Evolutionary conservation across 805 yeast species (phyloP).

Genomic region (Candida dendrica): DNA sequence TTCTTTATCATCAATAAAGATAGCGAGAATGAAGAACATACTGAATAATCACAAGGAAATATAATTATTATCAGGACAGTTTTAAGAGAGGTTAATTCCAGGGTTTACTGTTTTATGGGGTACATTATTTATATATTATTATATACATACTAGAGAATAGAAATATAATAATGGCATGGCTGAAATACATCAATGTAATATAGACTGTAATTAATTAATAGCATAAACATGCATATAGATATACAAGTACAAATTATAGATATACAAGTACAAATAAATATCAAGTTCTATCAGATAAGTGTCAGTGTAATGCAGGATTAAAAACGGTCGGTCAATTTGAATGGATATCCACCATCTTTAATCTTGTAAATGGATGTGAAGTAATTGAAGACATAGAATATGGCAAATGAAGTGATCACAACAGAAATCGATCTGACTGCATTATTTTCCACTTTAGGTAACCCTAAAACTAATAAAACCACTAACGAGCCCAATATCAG

Average conservation of each 20-base stretch:
- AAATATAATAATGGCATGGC: no score
- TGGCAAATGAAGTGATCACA: constrained; percentile 6
- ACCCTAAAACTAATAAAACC: constrained; percentile 30
- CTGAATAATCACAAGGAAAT: constrained; percentile 5
- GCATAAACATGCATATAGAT: no score
- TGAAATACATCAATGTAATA: no score
- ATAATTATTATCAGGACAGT: no score
- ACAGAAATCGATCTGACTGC: constrained; percentile 4
- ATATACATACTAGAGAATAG: no score
- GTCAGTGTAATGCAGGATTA: not conserved
- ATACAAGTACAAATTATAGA: no score
- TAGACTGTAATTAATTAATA: no score
- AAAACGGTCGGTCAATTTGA: constrained; percentile 16
- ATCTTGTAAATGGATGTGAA: constrained; percentile 11
- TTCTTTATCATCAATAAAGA: constrained; percentile 78
- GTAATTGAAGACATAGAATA: constrained; percentile 14
- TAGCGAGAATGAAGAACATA: constrained; percentile 52
- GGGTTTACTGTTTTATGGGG: no score
- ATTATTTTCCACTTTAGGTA: constrained; percentile 22
- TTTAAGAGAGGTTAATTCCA: no score
- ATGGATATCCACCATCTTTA: constrained; percentile 14
- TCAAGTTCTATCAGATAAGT: no score
- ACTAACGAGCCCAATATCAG: constrained; percentile 34
- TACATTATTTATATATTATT: no score
- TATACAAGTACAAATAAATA: no score